Conservation (phyloP, 805 yeast genomes). For the Kregervanrija fluxuum region DNA sequence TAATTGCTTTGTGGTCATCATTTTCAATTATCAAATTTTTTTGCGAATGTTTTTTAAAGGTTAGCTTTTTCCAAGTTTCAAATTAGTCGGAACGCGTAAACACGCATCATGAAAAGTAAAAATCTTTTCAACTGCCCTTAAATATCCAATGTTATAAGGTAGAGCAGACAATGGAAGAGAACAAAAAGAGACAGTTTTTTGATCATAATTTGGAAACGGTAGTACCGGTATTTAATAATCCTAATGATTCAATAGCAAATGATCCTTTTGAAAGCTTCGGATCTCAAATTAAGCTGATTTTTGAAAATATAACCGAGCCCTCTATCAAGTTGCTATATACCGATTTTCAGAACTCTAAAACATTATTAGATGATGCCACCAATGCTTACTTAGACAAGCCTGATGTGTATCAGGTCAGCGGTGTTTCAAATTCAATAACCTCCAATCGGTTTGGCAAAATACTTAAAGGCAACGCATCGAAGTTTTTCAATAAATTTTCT, state of each 20-base stretch:
- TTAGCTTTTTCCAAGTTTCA: no score
- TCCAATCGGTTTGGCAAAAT: no score
- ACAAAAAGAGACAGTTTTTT: constrained; percentile 3
- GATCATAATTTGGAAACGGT: constrained; percentile 8
- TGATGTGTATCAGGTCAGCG: constrained; percentile 4
- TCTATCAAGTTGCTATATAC: constrained; percentile 19
- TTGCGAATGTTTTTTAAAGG: no score
- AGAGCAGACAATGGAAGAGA: not conserved
- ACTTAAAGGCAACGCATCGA: no score
- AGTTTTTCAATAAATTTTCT: no score
- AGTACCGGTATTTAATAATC: not conserved
- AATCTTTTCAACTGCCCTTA: no score
- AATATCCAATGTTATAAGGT: no score
- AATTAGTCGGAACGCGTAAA: no score
- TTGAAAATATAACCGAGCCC: constrained; percentile 25
- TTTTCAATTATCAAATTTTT: no score
- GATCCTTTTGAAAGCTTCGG: constrained; percentile 16
- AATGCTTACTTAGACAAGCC: constrained; percentile 32
- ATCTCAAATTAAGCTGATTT: constrained; percentile 28
- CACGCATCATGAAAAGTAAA: no score
- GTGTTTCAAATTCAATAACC: no score
- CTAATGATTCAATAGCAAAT: not conserved
- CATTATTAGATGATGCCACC: constrained; percentile 32
- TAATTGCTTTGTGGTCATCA: no score
- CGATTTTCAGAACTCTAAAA: constrained; percentile 20